These are phyloP conservation scores for Puccinia coronata DNA, from an alignment of 1,284 basidiomycete species.

Conservation along the genomic window DNA sequence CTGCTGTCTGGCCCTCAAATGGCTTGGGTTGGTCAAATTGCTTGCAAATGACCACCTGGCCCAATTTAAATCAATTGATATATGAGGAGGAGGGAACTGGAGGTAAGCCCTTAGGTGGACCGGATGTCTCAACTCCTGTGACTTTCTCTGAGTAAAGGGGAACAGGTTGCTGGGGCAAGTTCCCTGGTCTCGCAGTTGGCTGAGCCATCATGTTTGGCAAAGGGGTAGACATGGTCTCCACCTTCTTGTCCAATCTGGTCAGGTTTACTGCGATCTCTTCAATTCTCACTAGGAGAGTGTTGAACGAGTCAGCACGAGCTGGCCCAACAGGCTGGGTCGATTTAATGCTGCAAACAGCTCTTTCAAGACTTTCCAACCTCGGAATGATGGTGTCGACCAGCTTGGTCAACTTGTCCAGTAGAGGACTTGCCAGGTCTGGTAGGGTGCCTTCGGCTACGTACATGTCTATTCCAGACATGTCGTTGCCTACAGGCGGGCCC, in stretches of 20 bases:
- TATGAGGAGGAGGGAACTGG: neutral
- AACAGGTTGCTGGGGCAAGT: neutral
- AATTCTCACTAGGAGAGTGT: neutral
- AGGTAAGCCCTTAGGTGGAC: neutral
- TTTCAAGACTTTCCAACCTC: neutral
- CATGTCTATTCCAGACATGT: neutral
- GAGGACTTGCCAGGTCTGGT: neutral
- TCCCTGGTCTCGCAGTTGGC: neutral
- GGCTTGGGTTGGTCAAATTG: neutral
- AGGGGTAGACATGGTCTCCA: neutral
- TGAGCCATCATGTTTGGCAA: neutral
- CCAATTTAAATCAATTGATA: neutral
- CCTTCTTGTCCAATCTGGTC: neutral
- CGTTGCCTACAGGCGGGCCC: neutral
- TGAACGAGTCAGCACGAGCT: neutral
- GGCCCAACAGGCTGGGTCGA: too few species aligned
- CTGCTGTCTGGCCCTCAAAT: neutral
- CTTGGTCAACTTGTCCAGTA: neutral
- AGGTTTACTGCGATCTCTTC: neutral
- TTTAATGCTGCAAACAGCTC: neutral
- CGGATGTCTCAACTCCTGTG: neutral
- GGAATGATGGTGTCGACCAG: neutral
- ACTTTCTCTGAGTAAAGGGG: neutral
- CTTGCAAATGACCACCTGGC: neutral
- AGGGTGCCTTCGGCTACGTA: neutral